Base-by-base conservation (phyloP, 78 protist genomes). In the Carpediemonas membranifera region DNA sequence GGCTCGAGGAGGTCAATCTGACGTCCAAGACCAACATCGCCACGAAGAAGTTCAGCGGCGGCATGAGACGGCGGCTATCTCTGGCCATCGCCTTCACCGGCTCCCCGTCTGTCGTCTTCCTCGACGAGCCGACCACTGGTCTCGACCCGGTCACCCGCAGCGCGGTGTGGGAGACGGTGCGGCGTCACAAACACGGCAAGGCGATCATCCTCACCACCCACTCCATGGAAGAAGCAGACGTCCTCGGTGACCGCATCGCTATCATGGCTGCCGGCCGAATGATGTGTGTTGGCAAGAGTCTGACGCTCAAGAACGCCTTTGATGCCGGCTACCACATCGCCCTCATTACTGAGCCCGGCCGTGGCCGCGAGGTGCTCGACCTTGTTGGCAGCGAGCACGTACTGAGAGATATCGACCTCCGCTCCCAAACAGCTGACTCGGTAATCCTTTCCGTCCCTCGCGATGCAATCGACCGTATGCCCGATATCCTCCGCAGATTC, bases 111-210 rank as follows among this genome's bases (percentile, higher is more conserved):
- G 39, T 90, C 3, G 59, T 87, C 3, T 30, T 71, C 53, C 18
- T 79, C 13, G 92, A 87, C 57, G 92, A 88, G 56, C 85, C 85
- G 34, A 54, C 85, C 7, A 57, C 90, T 33, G 89, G 91, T 34
- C 36, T 79, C 68, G 94, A 90, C 68, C 91, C 92, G 25, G 30
- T 74, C 44, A 33, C 44, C 21, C 62, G 88, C 11, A 50, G 81
- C 25, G 36, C 75, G 56, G 44, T 80, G 60, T 89, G 93, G 88
- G 69, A 83, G 60, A 61, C 78, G 36, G 72, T 87, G 51, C 39
- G 69, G 52, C 73, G 53, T 33, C 36, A 71, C 31, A 56, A 57
- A 35, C 39, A 68, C 24, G 59, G 66, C 47, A 47, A 76, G 24
- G 61, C 67, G 27, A 68, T 89, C 43, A 55, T 87, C 33, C 54